phyloP scores from a whole-genome alignment of 108 stramenopile species.

The Cyclostephanos tholiformis region DNA sequence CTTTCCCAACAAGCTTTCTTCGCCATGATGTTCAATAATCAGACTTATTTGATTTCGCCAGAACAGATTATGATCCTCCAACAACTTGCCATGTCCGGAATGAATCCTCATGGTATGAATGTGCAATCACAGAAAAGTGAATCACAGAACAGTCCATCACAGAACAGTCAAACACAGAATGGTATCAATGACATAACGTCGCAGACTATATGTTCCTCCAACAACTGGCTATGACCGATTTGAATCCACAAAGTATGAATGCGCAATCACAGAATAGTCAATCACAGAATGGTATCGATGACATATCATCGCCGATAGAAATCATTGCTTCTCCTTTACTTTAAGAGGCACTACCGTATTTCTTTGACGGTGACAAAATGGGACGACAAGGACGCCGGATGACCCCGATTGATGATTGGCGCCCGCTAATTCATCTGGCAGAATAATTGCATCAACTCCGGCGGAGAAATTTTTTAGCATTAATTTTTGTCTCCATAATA shows the following conservation, averaged over 20 bases:
- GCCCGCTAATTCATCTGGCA: too few species aligned
- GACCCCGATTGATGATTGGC: not conserved
- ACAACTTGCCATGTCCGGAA: conserved; percentile 16
- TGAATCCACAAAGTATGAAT: conserved; percentile 12
- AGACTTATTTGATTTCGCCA: conserved; percentile 27
- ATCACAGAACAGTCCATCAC: conserved; percentile 1
- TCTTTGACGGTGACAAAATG: too few species aligned
- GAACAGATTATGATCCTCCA: conserved; percentile 36
- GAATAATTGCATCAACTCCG: too few species aligned
- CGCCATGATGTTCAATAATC: conserved; percentile 14
- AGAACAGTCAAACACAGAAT: not conserved
- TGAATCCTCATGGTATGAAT: conserved; percentile 10
- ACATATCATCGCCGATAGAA: too few species aligned
- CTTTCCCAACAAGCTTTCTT: conserved; percentile 10
- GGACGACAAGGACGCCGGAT: conserved; percentile 15
- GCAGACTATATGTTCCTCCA: too few species aligned
- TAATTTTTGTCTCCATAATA: too few species aligned
- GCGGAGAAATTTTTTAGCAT: conserved; percentile 11
- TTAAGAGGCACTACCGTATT: too few species aligned
- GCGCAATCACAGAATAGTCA: not conserved
- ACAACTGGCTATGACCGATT: too few species aligned
- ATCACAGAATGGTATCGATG: too few species aligned
- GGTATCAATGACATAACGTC: conserved; percentile 14
- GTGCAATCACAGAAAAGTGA: not conserved
- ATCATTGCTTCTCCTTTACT: too few species aligned